Evolutionary conservation across 805 yeast genomes (phyloP), one percentile per base, ranked within the genome.

Genomic region (Novakomyces olei): DNA sequence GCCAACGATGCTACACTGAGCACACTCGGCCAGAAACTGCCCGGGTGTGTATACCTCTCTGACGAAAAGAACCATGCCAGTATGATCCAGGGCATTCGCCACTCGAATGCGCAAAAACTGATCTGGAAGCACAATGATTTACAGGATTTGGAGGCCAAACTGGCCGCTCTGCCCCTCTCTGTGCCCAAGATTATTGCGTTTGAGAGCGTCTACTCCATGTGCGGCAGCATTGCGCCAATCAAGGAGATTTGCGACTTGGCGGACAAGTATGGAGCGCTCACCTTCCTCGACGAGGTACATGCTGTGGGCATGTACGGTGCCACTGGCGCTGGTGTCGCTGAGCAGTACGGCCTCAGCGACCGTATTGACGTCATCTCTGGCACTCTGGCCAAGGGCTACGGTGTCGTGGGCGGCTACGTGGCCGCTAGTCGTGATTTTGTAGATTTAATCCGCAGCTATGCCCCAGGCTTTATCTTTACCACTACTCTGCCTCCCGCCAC

Each of bases 221-320:
- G 94, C 49, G 99, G 99, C 32, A 79, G 95, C 8, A 78, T 88
- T 37, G 76, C 95, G 25, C 94, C 94, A 33, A 88, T 88, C 45
- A 79, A 75, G 46, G 70, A 67, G 39, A 81, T 88, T 42, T 85
- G 95, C 53, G 93, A 83, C 44, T 64, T 88, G 48, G 99, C 99
- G 26, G 94, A 88, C 34, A 80, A 88, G 57, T 88, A 88, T 51
- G 96, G 96, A 39, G 96, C 96, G 30, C 57, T 88, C 45, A 88
- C 99, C 19, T 88, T 88, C 55, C 62, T 88, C 52, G 99, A 88
- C 53, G 99, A 88, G 56, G 99, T 88, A 25, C 99, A 88, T 49
- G 96, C 98, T 23, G 96, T 88, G 30, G 99, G 99, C 35, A 67
- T 88, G 73, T 88, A 88, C 51, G 99, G 99, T 46, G 96, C 99